Percentiles rank a stretch among this genome's conserved stretches.
phyloP scores from a whole-genome alignment of 2,329 filamentous ascomycete genomes.

The Fusarium temperatum region DNA sequence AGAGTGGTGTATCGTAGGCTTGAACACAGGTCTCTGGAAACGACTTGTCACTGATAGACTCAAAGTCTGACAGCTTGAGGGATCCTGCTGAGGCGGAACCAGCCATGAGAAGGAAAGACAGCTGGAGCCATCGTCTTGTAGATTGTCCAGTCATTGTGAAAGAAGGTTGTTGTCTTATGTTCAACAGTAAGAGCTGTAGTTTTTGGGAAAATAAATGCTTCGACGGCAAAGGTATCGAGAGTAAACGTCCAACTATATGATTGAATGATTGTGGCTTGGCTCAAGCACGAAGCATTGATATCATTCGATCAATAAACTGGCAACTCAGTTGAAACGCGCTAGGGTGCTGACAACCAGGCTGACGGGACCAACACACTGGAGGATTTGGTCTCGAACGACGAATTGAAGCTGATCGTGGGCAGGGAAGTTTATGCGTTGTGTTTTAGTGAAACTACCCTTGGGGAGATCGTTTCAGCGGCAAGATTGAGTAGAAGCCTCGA shows the following conservation, averaged over 20 bases:
- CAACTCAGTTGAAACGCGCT: slow-evolving; percentile 38
- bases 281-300: slow-evolving; percentile 23
- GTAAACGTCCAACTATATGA: slow-evolving; percentile 24
- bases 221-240: not conserved
- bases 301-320: slow-evolving; percentile 32
- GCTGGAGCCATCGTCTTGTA: slow-evolving; percentile 37
- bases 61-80: slow-evolving; percentile 52
- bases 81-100: slow-evolving; percentile 36
- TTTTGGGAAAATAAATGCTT: not conserved
- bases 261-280: slow-evolving; percentile 2
- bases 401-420: not conserved
- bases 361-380: slow-evolving; percentile 23
- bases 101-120: slow-evolving; percentile 38
- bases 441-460: slow-evolving; percentile 22
- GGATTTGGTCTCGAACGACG: slow-evolving; percentile 2
- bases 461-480: slow-evolving; percentile 11
- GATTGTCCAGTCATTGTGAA: slow-evolving; percentile 28
- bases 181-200: not conserved
- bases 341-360: slow-evolving; percentile 30
- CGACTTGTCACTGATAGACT: slow-evolving; percentile 50
- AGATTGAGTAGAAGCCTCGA: not conserved
- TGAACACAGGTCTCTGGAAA: slow-evolving; percentile 51
- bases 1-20: slow-evolving; percentile 54
- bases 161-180: not conserved
- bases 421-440: slow-evolving; percentile 13